Conservation (phyloP, 352 stramenopile genomes). For the Globisporangium acanthophoron region DNA sequence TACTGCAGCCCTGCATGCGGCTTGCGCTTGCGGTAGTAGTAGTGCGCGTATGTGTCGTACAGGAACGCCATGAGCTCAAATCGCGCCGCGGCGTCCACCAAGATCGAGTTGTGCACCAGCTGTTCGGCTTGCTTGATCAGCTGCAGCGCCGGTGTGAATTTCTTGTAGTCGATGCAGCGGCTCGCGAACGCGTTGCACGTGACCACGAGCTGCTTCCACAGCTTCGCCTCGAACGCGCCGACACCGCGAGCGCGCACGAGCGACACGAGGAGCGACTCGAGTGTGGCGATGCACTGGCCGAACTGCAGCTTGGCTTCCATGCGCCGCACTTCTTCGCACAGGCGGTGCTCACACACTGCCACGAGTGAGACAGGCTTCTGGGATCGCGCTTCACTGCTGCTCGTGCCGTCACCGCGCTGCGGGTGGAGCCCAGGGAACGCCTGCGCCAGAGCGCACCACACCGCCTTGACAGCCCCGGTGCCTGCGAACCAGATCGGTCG, state of each 20-base stretch:
- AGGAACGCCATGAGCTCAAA: constrained; percentile 78
- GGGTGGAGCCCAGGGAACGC: constrained; percentile 29
- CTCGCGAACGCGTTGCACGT: constrained; percentile 87
- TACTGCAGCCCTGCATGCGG: constrained; percentile 79
- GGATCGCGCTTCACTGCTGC: constrained; percentile 3
- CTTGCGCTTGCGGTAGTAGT: constrained; percentile 87
- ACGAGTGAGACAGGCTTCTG: not conserved
- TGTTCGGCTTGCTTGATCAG: constrained; percentile 79
- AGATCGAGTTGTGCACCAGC: constrained; percentile 72
- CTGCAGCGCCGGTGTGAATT: constrained; percentile 70
- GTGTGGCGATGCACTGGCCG: constrained; percentile 65
- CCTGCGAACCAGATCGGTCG: constrained; percentile 83
- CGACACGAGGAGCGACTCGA: constrained; percentile 72
- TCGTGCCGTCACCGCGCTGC: not conserved
- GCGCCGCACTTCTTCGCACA: constrained; percentile 72
- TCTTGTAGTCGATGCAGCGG: constrained; percentile 77
- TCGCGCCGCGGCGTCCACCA: constrained; percentile 38
- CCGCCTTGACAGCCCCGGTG: constrained; percentile 70
- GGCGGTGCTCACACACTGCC: constrained; percentile 48
- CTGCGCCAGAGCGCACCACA: constrained; percentile 73
- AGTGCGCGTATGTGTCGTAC: constrained; percentile 86
- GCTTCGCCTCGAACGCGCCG: constrained; percentile 51
- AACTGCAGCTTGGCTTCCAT: constrained; percentile 82
- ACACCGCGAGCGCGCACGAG: constrained; percentile 53
- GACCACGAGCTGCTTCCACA: constrained; percentile 91